phyloP scores from a whole-genome alignment of 1,284 basidiomycete species.

The Phenoliferia sp. region DNA sequence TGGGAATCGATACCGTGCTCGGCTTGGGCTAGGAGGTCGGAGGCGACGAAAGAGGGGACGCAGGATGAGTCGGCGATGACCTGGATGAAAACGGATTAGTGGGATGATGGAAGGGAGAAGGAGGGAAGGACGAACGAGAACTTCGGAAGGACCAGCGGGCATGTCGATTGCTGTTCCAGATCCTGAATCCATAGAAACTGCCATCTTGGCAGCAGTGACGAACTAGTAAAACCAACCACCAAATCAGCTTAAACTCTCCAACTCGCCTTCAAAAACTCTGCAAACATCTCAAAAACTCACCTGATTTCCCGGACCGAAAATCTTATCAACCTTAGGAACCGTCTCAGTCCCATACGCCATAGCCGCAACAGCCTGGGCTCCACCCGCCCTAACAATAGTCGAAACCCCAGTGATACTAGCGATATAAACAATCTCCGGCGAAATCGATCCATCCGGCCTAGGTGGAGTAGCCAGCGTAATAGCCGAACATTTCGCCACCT shows the following conservation, averaged over 20 bases:
- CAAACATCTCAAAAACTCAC: constrained; percentile 78
- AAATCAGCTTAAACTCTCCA: constrained; percentile 68
- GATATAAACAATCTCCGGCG: constrained; percentile 92
- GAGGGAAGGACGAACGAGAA: constrained; percentile 61
- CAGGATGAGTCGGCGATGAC: constrained; percentile 86
- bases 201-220: constrained; percentile 99
- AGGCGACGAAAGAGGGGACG: constrained; percentile 86
- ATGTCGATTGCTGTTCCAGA: constrained; percentile 96
- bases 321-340: constrained; percentile 99
- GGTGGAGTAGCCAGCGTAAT: constrained; percentile 95
- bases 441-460: constrained; percentile 79
- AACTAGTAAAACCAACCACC: constrained; percentile 98
- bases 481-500: constrained; percentile 90
- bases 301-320: constrained; percentile 99
- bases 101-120: not conserved
- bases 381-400: constrained; percentile 85
- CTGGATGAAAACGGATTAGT: constrained; percentile 45
- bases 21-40: constrained; percentile 93
- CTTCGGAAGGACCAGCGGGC: constrained; percentile 97
- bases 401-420: constrained; percentile 82
- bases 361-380: constrained; percentile 95
- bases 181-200: constrained; percentile 70
- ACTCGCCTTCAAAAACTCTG: too few relatives aligned
- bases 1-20: constrained; percentile 98
- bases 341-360: constrained; percentile 93